Evolutionary conservation across 163 green algal genomes (phyloP), one percentile per base, ranked within the genome.

Genomic region (Chloromonas sp.): DNA sequence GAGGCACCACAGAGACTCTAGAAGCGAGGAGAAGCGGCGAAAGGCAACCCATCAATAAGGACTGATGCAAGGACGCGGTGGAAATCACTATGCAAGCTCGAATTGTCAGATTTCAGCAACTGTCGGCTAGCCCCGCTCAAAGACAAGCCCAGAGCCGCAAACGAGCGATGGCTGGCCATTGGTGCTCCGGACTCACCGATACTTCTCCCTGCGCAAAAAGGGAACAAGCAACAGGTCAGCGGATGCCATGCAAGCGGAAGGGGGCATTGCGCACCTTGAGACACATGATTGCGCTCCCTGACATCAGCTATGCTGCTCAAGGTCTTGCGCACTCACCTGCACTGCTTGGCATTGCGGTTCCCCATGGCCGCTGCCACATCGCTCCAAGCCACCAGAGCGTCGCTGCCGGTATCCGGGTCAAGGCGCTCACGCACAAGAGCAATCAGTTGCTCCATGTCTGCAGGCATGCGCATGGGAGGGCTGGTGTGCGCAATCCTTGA

Each of bases 121-220:
- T 59, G 74, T 5, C 14, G 8, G 74, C 74, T 57, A 57, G 36
- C 36, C 36, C 36, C 36, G 36, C 36, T 36, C 36, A 36, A 36
- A 36, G 36, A 36, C 36, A 36, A 36, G 36, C 36, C 36, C 36
- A 36, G 36, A 36, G 36, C 36, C 36, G 36, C 36, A 36, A 36
- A 36, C 36, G 14, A 80, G 8, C 74, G 58, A 2, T 57, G 2
- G 74, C 58, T 80, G 74, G 14, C 11, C 74, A 59, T 59, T n/a
- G 36, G 14, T 57, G 74, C 74, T 80, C 5, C 74, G 5, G 14
- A 2, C 77, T 58, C 77, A 81, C 77, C 77, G 60, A 58, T 62
- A 81, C 36, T 81, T 81, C 77, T 81, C 77, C 77, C 77, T 81
- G 77, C 77, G 77, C 77, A 81, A 81, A 81, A 60, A 2, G 1